Conservation (phyloP, 2,329 filamentous ascomycete species). For the Cryphonectria radicalis region DNA sequence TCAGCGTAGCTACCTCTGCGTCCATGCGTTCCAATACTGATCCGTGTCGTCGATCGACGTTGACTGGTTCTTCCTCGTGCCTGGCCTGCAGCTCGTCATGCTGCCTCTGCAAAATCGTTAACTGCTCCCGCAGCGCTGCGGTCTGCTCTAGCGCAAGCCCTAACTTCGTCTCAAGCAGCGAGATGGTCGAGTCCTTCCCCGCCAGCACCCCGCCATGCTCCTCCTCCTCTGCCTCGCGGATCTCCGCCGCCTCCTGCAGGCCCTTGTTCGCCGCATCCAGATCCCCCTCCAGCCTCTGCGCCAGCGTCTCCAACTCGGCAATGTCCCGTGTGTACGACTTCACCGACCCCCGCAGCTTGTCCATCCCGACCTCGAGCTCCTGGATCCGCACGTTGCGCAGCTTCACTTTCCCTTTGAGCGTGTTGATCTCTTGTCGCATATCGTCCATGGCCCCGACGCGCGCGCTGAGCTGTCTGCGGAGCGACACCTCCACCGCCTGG, state of each 20-base stretch:
- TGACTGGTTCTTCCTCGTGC: slow-evolving; percentile 35
- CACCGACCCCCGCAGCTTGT: slow-evolving; percentile 55
- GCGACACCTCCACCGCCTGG: slow-evolving; percentile 57
- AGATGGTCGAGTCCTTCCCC: slow-evolving; percentile 43
- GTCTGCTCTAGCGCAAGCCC: slow-evolving; percentile 45
- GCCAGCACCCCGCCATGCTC: slow-evolving; percentile 40
- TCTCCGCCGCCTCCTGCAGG: slow-evolving; percentile 20
- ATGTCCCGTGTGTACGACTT: slow-evolving; percentile 60
- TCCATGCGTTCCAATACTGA: slow-evolving; percentile 55
- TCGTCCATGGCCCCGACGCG: slow-evolving; percentile 56
- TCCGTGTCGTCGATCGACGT: slow-evolving; percentile 49
- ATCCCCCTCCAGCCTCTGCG: slow-evolving; percentile 52
- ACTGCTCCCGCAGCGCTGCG: slow-evolving; percentile 44
- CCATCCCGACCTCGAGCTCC: slow-evolving; percentile 55
- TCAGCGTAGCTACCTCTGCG: slow-evolving; percentile 52
- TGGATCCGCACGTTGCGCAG: slow-evolving; percentile 46
- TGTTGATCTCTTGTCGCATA: slow-evolving; percentile 47
- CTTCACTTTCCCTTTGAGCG: slow-evolving; percentile 34
- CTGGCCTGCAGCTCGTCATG: slow-evolving; percentile 38
- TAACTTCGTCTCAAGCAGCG: slow-evolving; percentile 51
- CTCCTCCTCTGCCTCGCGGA: slow-evolving; percentile 42
- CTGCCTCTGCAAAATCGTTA: slow-evolving; percentile 41
- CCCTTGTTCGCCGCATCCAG: slow-evolving; percentile 38
- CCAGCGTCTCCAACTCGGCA: slow-evolving; percentile 55
- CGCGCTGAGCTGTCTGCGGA: slow-evolving; percentile 60